phyloP scores from a whole-genome alignment of 1,284 basidiomycete genomes.

The Chalciporus sp. region DNA sequence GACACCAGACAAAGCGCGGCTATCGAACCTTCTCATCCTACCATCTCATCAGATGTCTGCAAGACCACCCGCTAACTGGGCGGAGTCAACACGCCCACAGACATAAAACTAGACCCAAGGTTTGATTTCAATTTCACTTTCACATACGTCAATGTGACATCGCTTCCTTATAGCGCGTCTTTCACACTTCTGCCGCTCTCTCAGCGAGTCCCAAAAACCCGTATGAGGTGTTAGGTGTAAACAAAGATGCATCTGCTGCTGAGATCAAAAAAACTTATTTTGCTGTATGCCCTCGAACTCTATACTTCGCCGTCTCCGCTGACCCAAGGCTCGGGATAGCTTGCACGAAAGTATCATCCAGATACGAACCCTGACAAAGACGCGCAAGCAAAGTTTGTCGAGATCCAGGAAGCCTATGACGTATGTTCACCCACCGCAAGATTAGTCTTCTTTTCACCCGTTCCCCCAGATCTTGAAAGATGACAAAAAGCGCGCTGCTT shows the following conservation, averaged over 20 bases:
- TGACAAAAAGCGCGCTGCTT: conserved; percentile 90
- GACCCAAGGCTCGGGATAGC: conserved; percentile 47
- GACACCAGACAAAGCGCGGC: conserved; percentile 34
- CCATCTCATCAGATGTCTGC: conserved; percentile 39
- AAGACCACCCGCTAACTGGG: conserved; percentile 14
- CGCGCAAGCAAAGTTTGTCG: conserved; percentile 92
- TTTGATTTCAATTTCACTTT: conserved; percentile 15
- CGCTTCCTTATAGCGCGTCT: conserved; percentile 54
- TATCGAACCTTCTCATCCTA: conserved; percentile 46
- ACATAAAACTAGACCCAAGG: conserved; percentile 25
- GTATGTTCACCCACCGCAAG: conserved; percentile 49
- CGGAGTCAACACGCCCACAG: conserved; percentile 17
- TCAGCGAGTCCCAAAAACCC: conserved; percentile 79
- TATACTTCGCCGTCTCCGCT: neutral
- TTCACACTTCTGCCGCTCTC: conserved; percentile 69
- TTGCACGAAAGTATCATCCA: conserved; percentile 97
- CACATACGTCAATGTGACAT: conserved; percentile 16
- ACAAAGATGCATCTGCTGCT: conserved; percentile 77
- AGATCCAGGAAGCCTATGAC: conserved; percentile 98
- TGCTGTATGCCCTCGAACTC: conserved; percentile 56
- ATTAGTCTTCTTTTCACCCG: conserved; percentile 18
- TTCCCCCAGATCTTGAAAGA: conserved; percentile 82
- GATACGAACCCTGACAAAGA: conserved; percentile 94
- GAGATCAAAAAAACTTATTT: conserved; percentile 99
- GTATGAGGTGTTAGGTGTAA: conserved; percentile 89